A percentile compares a stretch with the other conserved stretches of the same genome.
Evolutionary conservation across 768 basidiomycete species (phyloP).

Genomic region (Lentinus brumalis): DNA sequence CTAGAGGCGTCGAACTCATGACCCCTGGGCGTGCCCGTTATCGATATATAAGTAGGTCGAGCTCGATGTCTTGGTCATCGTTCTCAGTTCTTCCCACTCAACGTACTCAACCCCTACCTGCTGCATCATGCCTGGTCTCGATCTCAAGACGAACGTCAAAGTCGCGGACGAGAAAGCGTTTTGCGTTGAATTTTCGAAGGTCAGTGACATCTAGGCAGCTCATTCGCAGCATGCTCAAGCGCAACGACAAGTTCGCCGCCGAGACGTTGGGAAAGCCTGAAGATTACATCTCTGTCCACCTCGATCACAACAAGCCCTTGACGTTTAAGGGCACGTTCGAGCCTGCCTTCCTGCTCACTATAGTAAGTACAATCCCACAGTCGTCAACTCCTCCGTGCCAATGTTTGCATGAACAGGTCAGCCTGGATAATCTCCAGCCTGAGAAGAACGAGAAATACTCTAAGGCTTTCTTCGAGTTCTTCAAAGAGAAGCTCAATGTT

Average conservation of each 20-base stretch:
- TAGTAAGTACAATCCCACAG: conserved; percentile 45
- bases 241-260: conserved; percentile 48
- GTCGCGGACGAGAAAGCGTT: conserved; percentile 39
- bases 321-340: conserved; percentile 65
- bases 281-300: conserved; percentile 52
- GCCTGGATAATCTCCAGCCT: conserved; percentile 56
- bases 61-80: neutral
- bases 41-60: conserved; percentile 3
- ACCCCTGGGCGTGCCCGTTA: too few species aligned
- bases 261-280: conserved; percentile 57
- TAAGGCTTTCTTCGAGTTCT: conserved; percentile 53
- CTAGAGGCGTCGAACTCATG: too few species aligned
- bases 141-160: conserved; percentile 42
- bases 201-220: conserved; percentile 21
- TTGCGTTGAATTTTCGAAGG: conserved; percentile 59
- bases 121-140: conserved; percentile 39
- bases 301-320: conserved; percentile 59
- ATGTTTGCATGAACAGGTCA: conserved; percentile 40
- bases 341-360: conserved; percentile 58
- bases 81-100: neutral
- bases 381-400: neutral
- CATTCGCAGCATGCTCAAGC: neutral
- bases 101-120: neutral
- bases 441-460: conserved; percentile 54
- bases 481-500: conserved; percentile 54